These are phyloP conservation scores for Pleurotus djamor DNA, from an alignment of 768 basidiomycete genomes.

Conservation along the genomic window DNA sequence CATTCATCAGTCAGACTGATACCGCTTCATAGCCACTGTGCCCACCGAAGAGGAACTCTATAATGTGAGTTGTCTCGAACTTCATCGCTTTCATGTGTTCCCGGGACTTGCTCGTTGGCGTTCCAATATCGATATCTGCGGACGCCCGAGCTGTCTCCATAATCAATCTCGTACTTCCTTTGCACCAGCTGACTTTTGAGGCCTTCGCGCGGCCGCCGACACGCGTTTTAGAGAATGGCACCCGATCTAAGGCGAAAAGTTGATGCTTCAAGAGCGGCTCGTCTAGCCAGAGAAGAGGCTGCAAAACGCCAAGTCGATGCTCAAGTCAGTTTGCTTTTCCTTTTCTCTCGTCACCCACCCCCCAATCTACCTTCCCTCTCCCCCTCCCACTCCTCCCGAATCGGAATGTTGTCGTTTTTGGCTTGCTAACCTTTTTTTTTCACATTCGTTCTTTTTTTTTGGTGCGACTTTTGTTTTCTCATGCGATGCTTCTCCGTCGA, in stretches of 20 bases:
- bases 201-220: not conserved
- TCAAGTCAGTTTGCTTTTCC: conserved; percentile 39
- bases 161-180: not conserved
- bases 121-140: too few relatives aligned
- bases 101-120: not conserved
- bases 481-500: not conserved
- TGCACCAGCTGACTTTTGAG: too few relatives aligned
- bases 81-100: conserved; percentile 4
- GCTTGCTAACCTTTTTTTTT: not conserved
- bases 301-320: conserved; percentile 48
- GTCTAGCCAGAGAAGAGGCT: conserved; percentile 52
- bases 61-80: conserved; percentile 32
- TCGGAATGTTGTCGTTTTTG: not conserved
- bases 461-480: not conserved
- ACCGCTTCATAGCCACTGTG: conserved; percentile 39
- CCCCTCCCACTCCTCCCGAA: not conserved
- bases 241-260: conserved; percentile 65
- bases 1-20: not conserved
- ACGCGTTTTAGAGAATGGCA: conserved; percentile 47
- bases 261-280: conserved; percentile 52
- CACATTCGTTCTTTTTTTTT: not conserved
- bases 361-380: not conserved
- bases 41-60: conserved; percentile 54
- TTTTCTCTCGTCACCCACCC: not conserved
- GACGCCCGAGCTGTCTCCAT: too few relatives aligned